Conservation (phyloP, 2,329 filamentous ascomycete genomes). For the Periconia macrospinosa region DNA sequence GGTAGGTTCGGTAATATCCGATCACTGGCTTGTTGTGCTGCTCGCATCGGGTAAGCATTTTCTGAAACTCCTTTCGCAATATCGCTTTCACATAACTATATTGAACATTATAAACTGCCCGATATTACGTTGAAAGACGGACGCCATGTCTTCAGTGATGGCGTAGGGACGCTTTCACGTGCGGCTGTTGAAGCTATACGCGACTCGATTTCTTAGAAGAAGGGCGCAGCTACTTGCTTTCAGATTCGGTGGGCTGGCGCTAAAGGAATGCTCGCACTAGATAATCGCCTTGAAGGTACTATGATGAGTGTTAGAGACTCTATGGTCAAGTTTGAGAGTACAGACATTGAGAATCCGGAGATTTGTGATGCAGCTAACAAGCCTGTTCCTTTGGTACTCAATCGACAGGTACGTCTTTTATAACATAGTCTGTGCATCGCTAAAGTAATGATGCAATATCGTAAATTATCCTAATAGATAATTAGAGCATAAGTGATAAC, state of each 20-base stretch:
- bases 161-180: constrained; percentile 70
- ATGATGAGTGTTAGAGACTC: constrained; percentile 65
- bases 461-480: not conserved
- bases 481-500: not conserved
- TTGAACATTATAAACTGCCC: constrained; percentile 22
- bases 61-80: constrained; percentile 73
- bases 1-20: constrained; percentile 46
- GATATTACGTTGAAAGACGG: constrained; percentile 55
- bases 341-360: constrained; percentile 57
- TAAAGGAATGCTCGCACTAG: constrained; percentile 77
- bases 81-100: constrained; percentile 39
- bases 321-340: constrained; percentile 73
- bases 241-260: constrained; percentile 73
- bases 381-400: constrained; percentile 42
- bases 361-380: constrained; percentile 70
- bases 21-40: constrained; percentile 58
- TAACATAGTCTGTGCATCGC: not conserved
- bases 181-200: constrained; percentile 50
- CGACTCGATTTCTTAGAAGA: constrained; percentile 51
- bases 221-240: constrained; percentile 56
- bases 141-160: constrained; percentile 70
- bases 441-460: not conserved
- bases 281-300: constrained; percentile 61
- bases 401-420: constrained; percentile 5
- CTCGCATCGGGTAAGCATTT: constrained; percentile 66